Evolutionary conservation across 2,329 filamentous ascomycete genomes (phyloP).

Genomic region (Sporothrix curviconia): DNA sequence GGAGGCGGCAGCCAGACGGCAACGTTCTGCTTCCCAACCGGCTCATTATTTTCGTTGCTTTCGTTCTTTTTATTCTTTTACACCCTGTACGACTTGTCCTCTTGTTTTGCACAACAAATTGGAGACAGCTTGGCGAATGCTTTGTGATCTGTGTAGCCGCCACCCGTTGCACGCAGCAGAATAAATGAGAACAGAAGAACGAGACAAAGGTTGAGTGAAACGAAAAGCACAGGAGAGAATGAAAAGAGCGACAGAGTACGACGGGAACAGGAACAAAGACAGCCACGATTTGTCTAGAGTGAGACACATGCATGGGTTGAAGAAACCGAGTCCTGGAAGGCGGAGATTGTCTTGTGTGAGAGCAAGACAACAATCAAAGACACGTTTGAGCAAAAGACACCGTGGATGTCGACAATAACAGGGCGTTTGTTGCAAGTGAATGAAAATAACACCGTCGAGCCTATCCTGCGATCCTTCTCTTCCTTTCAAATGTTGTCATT

Average conservation of each 20-base stretch:
- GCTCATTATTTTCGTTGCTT: not conserved
- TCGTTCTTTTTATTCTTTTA: not conserved
- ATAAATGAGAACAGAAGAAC: not conserved
- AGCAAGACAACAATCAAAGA: conserved; percentile 1
- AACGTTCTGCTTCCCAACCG: no score
- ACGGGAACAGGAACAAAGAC: no score
- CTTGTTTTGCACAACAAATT: not conserved
- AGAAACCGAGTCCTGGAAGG: no score
- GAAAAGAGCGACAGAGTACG: not conserved
- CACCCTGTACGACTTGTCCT: not conserved
- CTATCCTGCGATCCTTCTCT: no score
- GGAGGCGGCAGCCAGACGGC: not conserved
- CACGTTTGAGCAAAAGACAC: not conserved
- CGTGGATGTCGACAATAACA: no score
- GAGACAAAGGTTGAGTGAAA: not conserved
- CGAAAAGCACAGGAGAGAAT: not conserved
- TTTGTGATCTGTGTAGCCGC: not conserved
- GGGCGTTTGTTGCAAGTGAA: no score
- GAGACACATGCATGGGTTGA: no score
- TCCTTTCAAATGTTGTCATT: no score
- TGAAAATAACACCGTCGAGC: no score
- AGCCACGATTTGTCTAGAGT: no score
- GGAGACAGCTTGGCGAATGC: not conserved
- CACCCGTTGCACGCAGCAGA: not conserved
- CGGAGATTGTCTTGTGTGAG: conserved; percentile 3